Evolutionary conservation across 176 grass and related monocot genomes (phyloP).

Genomic region (Rhipidocladum racemiflorum): DNA sequence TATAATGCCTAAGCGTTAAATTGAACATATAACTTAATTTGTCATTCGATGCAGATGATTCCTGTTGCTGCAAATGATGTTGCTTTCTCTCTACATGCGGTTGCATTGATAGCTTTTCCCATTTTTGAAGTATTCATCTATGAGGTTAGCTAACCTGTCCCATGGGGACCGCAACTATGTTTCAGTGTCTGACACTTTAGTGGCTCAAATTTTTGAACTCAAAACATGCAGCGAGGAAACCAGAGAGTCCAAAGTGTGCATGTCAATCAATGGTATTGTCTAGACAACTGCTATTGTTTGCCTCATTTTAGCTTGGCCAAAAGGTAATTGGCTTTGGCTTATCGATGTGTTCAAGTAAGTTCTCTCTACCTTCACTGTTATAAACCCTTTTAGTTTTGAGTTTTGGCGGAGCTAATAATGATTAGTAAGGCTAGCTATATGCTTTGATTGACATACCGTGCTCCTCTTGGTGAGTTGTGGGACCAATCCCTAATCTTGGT

Average conservation of each 20-base stretch:
- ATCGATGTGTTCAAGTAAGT: too few relatives aligned
- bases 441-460: neutral
- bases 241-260: too few relatives aligned
- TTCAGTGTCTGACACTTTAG: too few relatives aligned
- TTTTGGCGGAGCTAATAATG: neutral
- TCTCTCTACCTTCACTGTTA: too few relatives aligned
- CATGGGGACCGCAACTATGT: neutral
- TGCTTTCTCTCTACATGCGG: conserved; percentile 89
- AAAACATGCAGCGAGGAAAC: too few relatives aligned
- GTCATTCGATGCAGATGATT: conserved; percentile 65
- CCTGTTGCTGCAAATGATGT: conserved; percentile 97
- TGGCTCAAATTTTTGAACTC: too few relatives aligned
- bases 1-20: too few relatives aligned
- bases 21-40: too few relatives aligned
- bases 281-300: too few relatives aligned
- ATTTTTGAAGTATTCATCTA: conserved; percentile 93
- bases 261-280: too few relatives aligned
- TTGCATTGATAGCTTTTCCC: conserved; percentile 84
- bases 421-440: neutral
- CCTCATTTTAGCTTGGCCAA: too few relatives aligned
- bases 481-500: conserved; percentile 4
- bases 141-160: conserved; percentile 61
- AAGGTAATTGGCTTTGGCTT: too few relatives aligned
- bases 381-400: neutral
- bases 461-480: neutral